Evolutionary conservation across 2,329 filamentous ascomycete species (phyloP), one percentile per base, ranked within the genome.

Genomic region (Arthroderma sp.): DNA sequence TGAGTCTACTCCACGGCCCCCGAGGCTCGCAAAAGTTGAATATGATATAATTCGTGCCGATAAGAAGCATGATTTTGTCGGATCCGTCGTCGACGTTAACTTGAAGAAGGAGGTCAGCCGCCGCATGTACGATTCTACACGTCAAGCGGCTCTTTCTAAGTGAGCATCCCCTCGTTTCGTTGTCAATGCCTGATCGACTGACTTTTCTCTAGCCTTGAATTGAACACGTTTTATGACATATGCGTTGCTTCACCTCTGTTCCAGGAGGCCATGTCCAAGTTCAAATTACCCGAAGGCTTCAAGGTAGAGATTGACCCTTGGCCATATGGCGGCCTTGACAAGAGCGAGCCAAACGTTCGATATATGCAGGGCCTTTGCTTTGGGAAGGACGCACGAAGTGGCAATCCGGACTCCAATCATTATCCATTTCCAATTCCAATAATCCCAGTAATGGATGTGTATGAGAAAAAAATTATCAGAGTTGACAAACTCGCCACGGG

Each of bases 351-450:
- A 29, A 68, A 68, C 40, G 56, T 61, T 28, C 66, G 73, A 38
- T 75, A 70, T 53, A 73, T 75, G 54, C 73, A 76, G 55, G 69
- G 68, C 1, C 56, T 77, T 3, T 73, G 70, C 52, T 76, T 76
- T 50, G 73, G 71, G 0, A 64, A 65, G 48, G 67, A 72, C 42
- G 66, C 56, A 5, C 56, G 61, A 39, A 68, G 56, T 45, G 64
- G 66, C 9, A 74, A 74, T 32, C 59, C 58, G 2, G 74, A 81
- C 54, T 70, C 75, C 1, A 81, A 82, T 51, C 75, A 80, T 54
- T 81, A 80, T 55, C 69, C 69, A 2, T 78, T 74, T 51, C 77
- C 77, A 0, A 60, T 81, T n/a, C 74, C 74, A 5, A 66, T 77
- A 44, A 72, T 75, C 38, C 72, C 73, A 1, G 65, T 81, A 28